Percentiles rank a stretch among this genome's conserved stretches.
These are phyloP conservation scores for Dothideomycetes sp. DNA, from an alignment of 2,329 filamentous ascomycete genomes.

Conservation along the genomic window DNA sequence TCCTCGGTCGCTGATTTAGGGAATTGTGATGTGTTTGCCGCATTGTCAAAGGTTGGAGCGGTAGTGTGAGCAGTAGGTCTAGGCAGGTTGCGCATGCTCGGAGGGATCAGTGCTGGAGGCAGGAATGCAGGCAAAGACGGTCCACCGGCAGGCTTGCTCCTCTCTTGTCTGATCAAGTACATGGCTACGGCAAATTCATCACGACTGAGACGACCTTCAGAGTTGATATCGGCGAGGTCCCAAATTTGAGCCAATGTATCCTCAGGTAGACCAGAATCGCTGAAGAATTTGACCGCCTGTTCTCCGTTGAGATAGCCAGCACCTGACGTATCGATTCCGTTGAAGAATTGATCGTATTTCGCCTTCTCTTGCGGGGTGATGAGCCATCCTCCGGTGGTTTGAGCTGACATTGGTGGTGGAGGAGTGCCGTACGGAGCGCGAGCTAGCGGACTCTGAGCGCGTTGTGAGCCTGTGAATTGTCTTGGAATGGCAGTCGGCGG, in stretches of 20 bases:
- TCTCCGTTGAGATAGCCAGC: constrained; percentile 84
- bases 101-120: constrained; percentile 73
- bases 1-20: constrained; percentile 84
- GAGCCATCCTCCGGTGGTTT: constrained; percentile 63
- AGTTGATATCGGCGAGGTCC: constrained; percentile 92
- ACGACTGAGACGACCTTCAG: constrained; percentile 69
- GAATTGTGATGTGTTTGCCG: constrained; percentile 30
- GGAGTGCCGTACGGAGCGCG: constrained; percentile 37
- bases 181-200: constrained; percentile 97
- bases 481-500: constrained; percentile 58
- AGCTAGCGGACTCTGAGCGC: constrained; percentile 49
- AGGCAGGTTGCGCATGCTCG: constrained; percentile 61
- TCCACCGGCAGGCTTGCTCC: constrained; percentile 50
- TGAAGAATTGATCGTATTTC: constrained; percentile 79
- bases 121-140: constrained; percentile 62
- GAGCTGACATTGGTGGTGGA: constrained; percentile 36
- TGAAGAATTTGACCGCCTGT: constrained; percentile 88
- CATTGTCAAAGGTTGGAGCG: constrained; percentile 42
- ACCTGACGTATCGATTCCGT: constrained; percentile 67
- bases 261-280: constrained; percentile 79
- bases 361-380: constrained; percentile 74
- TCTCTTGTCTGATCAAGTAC: constrained; percentile 88
- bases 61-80: constrained; percentile 37
- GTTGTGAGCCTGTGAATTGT: constrained; percentile 63
- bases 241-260: constrained; percentile 88